These are phyloP conservation scores for Lecanicillium sp. DNA, from an alignment of 2,329 filamentous ascomycete species.

Conservation along the genomic window DNA sequence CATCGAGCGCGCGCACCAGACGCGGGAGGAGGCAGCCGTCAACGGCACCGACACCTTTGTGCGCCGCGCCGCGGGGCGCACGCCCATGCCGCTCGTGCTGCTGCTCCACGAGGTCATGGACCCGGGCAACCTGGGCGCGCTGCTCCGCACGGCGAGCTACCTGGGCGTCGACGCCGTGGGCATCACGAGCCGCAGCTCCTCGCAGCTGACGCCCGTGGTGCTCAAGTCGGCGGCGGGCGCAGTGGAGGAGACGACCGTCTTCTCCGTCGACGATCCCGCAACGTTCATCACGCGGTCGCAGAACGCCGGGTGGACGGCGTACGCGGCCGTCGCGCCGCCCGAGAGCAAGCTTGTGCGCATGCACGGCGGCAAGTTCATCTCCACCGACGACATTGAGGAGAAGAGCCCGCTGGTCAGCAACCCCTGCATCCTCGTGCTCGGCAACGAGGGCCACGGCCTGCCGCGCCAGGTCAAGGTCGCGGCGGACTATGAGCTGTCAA, in stretches of 20 bases:
- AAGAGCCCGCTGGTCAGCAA: conserved; percentile 48
- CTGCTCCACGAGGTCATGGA: conserved; percentile 74
- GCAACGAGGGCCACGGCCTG: conserved; percentile 73
- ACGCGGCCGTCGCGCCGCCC: conserved; percentile 60
- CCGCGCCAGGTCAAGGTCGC: conserved; percentile 56
- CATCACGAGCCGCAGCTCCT: conserved; percentile 67
- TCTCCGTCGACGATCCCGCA: conserved; percentile 60
- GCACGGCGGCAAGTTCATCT: conserved; percentile 39
- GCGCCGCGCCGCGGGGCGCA: conserved; percentile 23
- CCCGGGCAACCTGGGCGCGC: conserved; percentile 83
- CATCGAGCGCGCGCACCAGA: conserved; percentile 60
- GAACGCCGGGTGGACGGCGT: conserved; percentile 73
- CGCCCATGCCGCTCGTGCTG: conserved; percentile 62
- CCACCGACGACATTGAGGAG: conserved; percentile 43
- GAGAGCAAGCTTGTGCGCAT: conserved; percentile 27
- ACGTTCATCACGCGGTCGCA: conserved; percentile 65
- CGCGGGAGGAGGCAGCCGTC: conserved; percentile 63
- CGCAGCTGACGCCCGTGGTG: conserved; percentile 67
- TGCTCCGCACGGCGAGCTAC: conserved; percentile 82
- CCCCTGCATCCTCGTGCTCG: conserved; percentile 75
- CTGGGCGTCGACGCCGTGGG: conserved; percentile 82
- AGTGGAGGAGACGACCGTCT: conserved; percentile 70
- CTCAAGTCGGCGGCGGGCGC: conserved; percentile 87
- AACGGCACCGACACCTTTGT: conserved; percentile 61
- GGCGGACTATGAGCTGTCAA: conserved; percentile 61